Evolutionary conservation across 2,329 filamentous ascomycete genomes (phyloP).

Genomic region (Trematosphaeria pertusa): DNA sequence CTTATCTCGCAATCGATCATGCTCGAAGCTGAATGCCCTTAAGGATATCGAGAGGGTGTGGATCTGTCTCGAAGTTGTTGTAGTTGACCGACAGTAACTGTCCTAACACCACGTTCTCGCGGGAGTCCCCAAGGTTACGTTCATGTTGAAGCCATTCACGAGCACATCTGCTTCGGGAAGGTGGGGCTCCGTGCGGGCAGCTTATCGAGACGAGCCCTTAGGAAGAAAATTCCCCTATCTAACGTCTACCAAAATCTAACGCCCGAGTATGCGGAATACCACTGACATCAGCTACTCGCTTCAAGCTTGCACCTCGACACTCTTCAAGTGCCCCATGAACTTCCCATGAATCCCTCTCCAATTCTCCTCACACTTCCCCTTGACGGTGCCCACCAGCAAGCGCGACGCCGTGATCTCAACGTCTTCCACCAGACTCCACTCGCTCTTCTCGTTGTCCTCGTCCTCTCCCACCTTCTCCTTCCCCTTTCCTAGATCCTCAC

Average conservation of each 20-base stretch:
- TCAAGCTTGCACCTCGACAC: slow-evolving; percentile 14
- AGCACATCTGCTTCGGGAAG: slow-evolving; percentile 2
- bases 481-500: slow-evolving; percentile 21
- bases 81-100: too few relatives aligned
- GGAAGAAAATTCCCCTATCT: neutral
- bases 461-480: slow-evolving; percentile 17
- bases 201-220: too few relatives aligned
- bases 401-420: slow-evolving; percentile 44
- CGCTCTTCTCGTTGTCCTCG: slow-evolving; percentile 18
- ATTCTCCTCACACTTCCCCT: slow-evolving; percentile 45
- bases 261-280: neutral
- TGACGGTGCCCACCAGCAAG: slow-evolving; percentile 44
- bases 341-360: slow-evolving; percentile 42
- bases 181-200: too few relatives aligned
- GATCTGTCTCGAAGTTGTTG: too few relatives aligned
- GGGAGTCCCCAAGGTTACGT: too few relatives aligned
- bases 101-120: too few relatives aligned
- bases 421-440: slow-evolving; percentile 46
- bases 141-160: too few relatives aligned
- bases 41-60: neutral
- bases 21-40: neutral
- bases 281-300: too few relatives aligned
- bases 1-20: slow-evolving; percentile 3
- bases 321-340: slow-evolving; percentile 36
- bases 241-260: neutral